phyloP scores from a whole-genome alignment of 495 filamentous ascomycete species.

The Chlorociboria aeruginascens region DNA sequence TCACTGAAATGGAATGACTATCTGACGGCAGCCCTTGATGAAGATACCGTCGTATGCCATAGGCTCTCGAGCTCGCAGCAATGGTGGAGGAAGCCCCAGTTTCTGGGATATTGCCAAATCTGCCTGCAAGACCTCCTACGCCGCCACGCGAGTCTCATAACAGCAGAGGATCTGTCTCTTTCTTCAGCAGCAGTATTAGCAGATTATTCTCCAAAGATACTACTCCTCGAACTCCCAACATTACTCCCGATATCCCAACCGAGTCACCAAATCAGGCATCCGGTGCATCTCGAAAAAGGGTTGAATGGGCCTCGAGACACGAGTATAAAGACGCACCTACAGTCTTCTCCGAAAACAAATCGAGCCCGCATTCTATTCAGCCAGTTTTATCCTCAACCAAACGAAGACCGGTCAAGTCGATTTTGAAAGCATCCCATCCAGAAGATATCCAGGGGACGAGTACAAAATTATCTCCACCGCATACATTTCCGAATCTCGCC shows the following conservation, averaged over 20 bases:
- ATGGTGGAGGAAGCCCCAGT: conserved; percentile 33
- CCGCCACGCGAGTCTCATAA: conserved; percentile 34
- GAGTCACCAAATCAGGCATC: conserved; percentile 29
- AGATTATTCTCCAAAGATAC: conserved; percentile 1
- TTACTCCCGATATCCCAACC: conserved; percentile 33
- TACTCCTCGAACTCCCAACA: conserved; percentile 13
- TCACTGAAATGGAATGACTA: no score
- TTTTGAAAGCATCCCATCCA: conserved; percentile 57
- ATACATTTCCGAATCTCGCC: conserved; percentile 36
- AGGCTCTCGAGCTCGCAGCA: conserved; percentile 22
- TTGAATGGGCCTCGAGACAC: conserved; percentile 55
- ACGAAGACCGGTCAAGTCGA: conserved; percentile 66
- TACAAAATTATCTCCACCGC: conserved; percentile 23
- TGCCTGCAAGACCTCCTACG: conserved; percentile 40
- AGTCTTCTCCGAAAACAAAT: conserved; percentile 18
- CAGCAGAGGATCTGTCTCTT: neutral
- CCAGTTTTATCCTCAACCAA: conserved; percentile 46
- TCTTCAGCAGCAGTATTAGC: neutral
- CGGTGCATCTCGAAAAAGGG: conserved; percentile 48
- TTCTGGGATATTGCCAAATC: conserved; percentile 30
- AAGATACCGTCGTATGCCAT: neutral
- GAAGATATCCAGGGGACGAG: conserved; percentile 26
- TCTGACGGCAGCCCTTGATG: no score
- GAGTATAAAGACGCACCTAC: conserved; percentile 53
- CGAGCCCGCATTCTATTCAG: conserved; percentile 30